Percentiles rank a stretch among this genome's conserved stretches.
phyloP scores from a whole-genome alignment of 202 grass and related monocot species.

The Dendrocalamus latiflorus region DNA sequence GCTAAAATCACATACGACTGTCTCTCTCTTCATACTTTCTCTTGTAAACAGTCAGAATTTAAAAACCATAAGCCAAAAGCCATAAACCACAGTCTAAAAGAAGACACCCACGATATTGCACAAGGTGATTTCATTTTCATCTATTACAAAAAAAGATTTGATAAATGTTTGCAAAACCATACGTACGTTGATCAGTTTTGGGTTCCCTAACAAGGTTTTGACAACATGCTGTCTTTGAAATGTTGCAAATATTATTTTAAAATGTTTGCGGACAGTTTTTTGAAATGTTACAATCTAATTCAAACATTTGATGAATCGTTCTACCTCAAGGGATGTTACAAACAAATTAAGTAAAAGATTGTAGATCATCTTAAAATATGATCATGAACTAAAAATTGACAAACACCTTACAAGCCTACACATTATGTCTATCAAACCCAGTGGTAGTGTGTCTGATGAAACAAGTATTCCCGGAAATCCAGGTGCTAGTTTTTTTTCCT shows the following conservation, averaged over 20 bases:
- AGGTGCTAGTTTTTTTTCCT: neutral
- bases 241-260: neutral
- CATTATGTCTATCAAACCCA: neutral
- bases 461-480: neutral
- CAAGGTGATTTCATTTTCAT: constrained; percentile 4
- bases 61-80: too few relatives aligned
- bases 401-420: neutral
- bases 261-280: neutral
- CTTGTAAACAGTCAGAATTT: too few relatives aligned
- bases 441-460: neutral
- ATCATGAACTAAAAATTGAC: neutral
- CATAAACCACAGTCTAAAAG: too few relatives aligned
- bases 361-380: neutral
- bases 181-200: neutral
- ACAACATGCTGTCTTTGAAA: neutral
- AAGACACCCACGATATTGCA: constrained; percentile 6
- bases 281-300: neutral
- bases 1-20: too few relatives aligned
- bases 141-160: neutral
- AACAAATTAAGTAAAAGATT: neutral
- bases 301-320: neutral
- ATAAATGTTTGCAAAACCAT: neutral
- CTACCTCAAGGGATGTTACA: neutral
- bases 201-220: neutral
- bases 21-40: too few relatives aligned